Percentiles rank a stretch among this genome's conserved stretches.
phyloP scores from a whole-genome alignment of 2,329 filamentous ascomycete species.

The Myriosclerotinia scirpicola region DNA sequence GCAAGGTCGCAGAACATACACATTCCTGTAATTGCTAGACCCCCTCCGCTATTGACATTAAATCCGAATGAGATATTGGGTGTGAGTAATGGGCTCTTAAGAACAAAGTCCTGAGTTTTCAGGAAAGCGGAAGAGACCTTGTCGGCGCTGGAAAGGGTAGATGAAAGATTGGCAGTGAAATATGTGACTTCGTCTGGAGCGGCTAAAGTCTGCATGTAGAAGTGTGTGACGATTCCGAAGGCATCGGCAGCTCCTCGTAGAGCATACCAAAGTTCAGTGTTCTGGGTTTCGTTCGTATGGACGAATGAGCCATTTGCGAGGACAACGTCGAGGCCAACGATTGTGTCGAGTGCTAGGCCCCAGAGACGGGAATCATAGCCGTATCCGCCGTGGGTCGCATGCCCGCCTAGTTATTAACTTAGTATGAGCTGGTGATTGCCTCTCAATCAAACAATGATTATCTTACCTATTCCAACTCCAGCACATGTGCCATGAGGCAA shows the following conservation, averaged over 20 bases:
- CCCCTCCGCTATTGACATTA: conserved; percentile 43
- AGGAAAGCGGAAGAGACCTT: conserved; percentile 40
- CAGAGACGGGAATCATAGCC: conserved; percentile 19
- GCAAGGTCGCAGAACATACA: conserved; percentile 43
- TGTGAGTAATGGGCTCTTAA: conserved; percentile 45
- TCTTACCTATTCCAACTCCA: conserved; percentile 12
- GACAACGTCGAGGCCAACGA: conserved; percentile 46
- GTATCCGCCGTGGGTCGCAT: conserved; percentile 21
- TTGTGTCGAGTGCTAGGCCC: conserved; percentile 21
- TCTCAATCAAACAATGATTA: accelerated
- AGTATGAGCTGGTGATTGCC: accelerated
- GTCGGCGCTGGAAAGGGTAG: conserved; percentile 28
- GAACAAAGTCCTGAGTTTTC: conserved; percentile 45
- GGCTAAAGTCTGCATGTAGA: conserved; percentile 40
- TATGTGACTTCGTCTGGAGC: conserved; percentile 39
- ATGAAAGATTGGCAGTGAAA: conserved; percentile 31
- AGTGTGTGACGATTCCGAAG: conserved; percentile 42
- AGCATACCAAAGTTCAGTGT: conserved; percentile 39
- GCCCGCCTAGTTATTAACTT: background rate
- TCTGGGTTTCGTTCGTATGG: conserved; percentile 29
- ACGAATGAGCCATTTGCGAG: conserved; percentile 40
- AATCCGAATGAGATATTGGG: conserved; percentile 45
- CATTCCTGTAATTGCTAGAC: conserved; percentile 43
- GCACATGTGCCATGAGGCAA: conserved; percentile 32
- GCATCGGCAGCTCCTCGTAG: conserved; percentile 41